These are phyloP conservation scores for Euphorbia schlechtendalii DNA, from an alignment of 441 rosid genomes.

Conservation along the genomic window DNA sequence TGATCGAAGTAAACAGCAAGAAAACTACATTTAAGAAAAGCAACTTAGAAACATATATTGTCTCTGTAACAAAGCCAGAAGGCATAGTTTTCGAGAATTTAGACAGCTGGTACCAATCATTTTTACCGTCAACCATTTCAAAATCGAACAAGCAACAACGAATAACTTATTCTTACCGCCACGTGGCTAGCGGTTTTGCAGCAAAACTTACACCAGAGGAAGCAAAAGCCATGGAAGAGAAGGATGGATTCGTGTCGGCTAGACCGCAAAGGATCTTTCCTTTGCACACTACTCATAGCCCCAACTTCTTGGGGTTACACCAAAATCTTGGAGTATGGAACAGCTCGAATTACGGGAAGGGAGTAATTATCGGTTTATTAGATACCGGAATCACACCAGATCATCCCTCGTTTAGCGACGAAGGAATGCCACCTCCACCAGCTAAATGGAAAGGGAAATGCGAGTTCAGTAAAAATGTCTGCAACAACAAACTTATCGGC, in stretches of 20 bases:
- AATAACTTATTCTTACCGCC: slow-evolving; percentile 28
- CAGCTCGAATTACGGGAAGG: slow-evolving; percentile 36
- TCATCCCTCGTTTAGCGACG: slow-evolving; percentile 49
- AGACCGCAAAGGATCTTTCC: slow-evolving; percentile 23
- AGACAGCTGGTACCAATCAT: slow-evolving; percentile 34
- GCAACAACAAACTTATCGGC: slow-evolving; percentile 54
- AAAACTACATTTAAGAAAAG: slow-evolving; percentile 1
- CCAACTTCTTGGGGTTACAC: slow-evolving; percentile 42
- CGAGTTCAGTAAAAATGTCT: slow-evolving; percentile 29
- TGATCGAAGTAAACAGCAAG: background rate
- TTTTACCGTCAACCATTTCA: slow-evolving; percentile 29
- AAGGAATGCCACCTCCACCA: slow-evolving; percentile 43
- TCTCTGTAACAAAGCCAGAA: slow-evolving; percentile 30
- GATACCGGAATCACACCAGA: slow-evolving; percentile 47
- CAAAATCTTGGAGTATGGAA: slow-evolving; percentile 32
- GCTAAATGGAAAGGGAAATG: slow-evolving; percentile 58
- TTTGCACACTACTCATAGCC: slow-evolving; percentile 41
- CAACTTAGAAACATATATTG: slow-evolving; percentile 36
- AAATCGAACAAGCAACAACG: slow-evolving; percentile 19
- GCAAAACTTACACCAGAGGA: slow-evolving; percentile 44
- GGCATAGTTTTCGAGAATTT: slow-evolving; percentile 20
- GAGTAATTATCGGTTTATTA: slow-evolving; percentile 42
- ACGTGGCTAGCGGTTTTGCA: slow-evolving; percentile 41
- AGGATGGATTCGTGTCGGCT: slow-evolving; percentile 39
- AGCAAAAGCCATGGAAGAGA: slow-evolving; percentile 34